Conservation (phyloP, 768 basidiomycete species). For the Xerocomus spinulosus region DNA sequence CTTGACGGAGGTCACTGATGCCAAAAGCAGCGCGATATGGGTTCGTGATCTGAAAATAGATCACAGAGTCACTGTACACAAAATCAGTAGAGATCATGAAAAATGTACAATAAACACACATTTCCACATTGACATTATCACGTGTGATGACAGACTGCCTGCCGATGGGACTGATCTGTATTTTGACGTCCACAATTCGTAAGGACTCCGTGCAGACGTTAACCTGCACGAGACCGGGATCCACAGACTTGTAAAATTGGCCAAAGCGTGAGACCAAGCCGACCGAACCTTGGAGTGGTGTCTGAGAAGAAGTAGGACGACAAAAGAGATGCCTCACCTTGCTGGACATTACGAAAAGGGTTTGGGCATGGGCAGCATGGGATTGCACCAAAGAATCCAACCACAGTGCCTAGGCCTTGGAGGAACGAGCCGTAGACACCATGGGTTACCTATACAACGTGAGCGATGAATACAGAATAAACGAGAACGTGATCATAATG, state of each 20-base stretch:
- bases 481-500: background rate
- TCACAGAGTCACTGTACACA: constrained; percentile 73
- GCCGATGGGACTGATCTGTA: constrained; percentile 88
- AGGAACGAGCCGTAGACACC: constrained; percentile 83
- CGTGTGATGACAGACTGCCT: constrained; percentile 88
- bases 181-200: constrained; percentile 88
- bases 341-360: constrained; percentile 79
- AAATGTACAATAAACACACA: constrained; percentile 43
- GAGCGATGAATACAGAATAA: background rate
- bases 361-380: constrained; percentile 86
- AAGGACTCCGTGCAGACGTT: constrained; percentile 93
- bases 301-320: constrained; percentile 16
- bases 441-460: constrained; percentile 56
- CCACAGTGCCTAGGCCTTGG: constrained; percentile 58
- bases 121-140: constrained; percentile 94
- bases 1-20: constrained; percentile 83
- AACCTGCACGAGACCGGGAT: constrained; percentile 87
- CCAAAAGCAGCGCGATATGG: constrained; percentile 95
- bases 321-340: constrained; percentile 46
- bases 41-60: constrained; percentile 86
- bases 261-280: constrained; percentile 92
- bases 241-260: constrained; percentile 93
- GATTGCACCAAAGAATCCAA: constrained; percentile 70
- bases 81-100: constrained; percentile 1
- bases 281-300: constrained; percentile 57